Percentiles rank a stretch among this genome's conserved stretches.
Evolutionary conservation across 2,329 filamentous ascomycete species (phyloP).

Genomic region (Botryotinia narcissicola): DNA sequence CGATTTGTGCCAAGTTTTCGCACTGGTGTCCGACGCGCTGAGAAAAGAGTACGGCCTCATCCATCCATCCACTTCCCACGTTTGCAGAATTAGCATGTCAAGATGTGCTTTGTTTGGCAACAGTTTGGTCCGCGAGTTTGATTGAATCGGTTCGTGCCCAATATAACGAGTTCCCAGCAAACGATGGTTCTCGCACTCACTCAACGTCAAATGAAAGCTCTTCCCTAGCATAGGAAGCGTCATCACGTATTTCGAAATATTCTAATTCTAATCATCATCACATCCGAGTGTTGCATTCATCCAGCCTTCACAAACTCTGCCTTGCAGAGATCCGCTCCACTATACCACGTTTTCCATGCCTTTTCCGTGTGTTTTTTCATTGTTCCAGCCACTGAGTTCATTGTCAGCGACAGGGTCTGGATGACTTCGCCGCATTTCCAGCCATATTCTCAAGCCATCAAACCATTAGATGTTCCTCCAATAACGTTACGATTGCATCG

Average conservation of each 20-base stretch:
- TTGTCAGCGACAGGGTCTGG: too few species aligned
- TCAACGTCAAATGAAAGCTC: background rate
- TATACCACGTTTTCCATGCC: background rate
- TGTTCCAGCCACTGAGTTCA: background rate
- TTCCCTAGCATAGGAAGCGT: background rate
- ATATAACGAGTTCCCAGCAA: background rate
- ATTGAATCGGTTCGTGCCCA: background rate
- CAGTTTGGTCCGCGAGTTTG: background rate
- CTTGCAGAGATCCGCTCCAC: background rate
- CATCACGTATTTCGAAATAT: background rate
- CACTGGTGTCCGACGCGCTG: background rate
- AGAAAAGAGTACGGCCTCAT: background rate
- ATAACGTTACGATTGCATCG: background rate
- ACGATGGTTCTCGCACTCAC: background rate
- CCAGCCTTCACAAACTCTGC: background rate
- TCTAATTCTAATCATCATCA: background rate
- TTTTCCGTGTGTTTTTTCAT: background rate
- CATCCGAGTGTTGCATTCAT: background rate
- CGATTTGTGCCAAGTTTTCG: background rate
- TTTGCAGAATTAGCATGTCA: background rate
- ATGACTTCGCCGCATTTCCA: conserved; percentile 5
- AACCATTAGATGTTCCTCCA: background rate
- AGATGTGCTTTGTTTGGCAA: background rate
- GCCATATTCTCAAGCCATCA: background rate
- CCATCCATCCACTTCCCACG: background rate